Conservation (phyloP, 148 eudicot genomes). For the Spergularia marina region DNA sequence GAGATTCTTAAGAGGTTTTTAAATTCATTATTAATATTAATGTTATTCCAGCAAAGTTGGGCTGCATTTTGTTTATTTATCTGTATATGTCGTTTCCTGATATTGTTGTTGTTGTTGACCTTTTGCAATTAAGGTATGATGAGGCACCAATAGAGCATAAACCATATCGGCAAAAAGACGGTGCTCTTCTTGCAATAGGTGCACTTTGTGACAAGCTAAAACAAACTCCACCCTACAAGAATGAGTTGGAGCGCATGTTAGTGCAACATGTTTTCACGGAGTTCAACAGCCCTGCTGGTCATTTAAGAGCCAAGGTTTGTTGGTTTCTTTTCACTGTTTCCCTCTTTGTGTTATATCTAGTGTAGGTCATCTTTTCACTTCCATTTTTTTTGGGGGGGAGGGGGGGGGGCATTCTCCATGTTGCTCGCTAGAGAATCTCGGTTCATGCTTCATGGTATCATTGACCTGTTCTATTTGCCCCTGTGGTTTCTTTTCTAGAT, state of each 20-base stretch:
- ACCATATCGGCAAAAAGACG: conserved; percentile 92
- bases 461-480: neutral
- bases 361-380: neutral
- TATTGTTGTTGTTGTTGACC: neutral
- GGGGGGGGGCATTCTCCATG: neutral
- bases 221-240: conserved; percentile 85
- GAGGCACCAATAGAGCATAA: conserved; percentile 66
- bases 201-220: conserved; percentile 92
- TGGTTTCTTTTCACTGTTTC: conserved; percentile 3
- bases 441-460: neutral
- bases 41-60: neutral
- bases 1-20: conserved; percentile 88
- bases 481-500: neutral
- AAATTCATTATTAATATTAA: neutral
- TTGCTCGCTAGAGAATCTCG: neutral
- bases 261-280: conserved; percentile 96
- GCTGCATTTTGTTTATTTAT: neutral
- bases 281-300: conserved; percentile 90
- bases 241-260: conserved; percentile 91
- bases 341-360: neutral
- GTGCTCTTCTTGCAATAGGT: conserved; percentile 98
- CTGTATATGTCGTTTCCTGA: neutral
- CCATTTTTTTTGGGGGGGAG: no score
- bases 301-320: conserved; percentile 91
- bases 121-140: conserved; percentile 53